A percentile compares a stretch with the other conserved stretches of the same genome.
These are phyloP conservation scores for Graphilbum fragrans DNA, from an alignment of 2,329 filamentous ascomycete genomes.

Conservation along the genomic window DNA sequence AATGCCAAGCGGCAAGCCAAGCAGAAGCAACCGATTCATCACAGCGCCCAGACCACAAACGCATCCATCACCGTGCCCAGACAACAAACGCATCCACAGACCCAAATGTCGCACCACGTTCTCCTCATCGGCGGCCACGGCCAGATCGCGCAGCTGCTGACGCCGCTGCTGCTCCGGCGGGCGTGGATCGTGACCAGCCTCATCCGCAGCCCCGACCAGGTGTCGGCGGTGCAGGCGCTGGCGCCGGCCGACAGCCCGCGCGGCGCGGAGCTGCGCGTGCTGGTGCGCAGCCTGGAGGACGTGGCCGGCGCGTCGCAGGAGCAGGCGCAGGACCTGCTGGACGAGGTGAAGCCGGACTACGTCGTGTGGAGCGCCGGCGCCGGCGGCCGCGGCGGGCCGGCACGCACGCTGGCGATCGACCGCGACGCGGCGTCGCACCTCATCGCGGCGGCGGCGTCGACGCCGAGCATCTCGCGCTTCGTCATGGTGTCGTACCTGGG, in stretches of 20 bases:
- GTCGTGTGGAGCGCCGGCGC: conserved; percentile 58
- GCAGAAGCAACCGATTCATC: too few species aligned
- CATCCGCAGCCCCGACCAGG: conserved; percentile 61
- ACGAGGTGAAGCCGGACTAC: conserved; percentile 49
- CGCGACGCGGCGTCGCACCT: conserved; percentile 51
- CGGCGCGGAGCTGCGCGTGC: conserved; percentile 53
- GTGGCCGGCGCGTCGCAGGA: conserved; percentile 40
- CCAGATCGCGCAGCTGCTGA: conserved; percentile 63
- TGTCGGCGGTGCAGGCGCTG: conserved; percentile 41
- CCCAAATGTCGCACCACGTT: conserved; percentile 33
- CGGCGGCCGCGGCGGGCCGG: conserved; percentile 45
- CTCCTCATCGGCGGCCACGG: conserved; percentile 74
- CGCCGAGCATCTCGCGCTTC: conserved; percentile 45
- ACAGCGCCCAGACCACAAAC: too few species aligned
- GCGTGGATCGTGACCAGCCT: conserved; percentile 70
- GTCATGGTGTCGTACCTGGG: conserved; percentile 51
- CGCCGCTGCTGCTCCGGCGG: conserved; percentile 60
- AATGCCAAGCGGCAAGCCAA: too few species aligned
- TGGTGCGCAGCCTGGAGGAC: conserved; percentile 61
- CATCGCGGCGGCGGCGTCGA: conserved; percentile 44
- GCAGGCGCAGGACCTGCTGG: conserved; percentile 51
- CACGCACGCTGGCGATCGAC: conserved; percentile 34
- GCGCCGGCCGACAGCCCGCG: conserved; percentile 9
- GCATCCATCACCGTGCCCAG: too few species aligned
- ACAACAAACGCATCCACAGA: not conserved